phyloP scores from a whole-genome alignment of 2,329 filamentous ascomycete genomes.

The Geosmithia flava region DNA sequence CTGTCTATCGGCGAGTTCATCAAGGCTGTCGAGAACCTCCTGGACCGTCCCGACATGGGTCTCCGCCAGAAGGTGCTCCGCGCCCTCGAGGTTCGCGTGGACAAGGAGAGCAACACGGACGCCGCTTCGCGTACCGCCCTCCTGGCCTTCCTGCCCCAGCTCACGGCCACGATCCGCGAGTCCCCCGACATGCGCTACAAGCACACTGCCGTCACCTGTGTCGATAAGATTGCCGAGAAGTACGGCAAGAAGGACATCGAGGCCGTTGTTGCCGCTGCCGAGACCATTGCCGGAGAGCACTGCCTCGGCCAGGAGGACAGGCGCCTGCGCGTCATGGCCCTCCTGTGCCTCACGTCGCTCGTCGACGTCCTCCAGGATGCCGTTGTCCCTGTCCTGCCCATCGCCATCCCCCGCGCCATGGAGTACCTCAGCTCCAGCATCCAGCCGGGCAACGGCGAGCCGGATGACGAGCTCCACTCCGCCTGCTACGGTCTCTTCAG shows the following conservation, averaged over 20 bases:
- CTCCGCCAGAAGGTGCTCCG: conserved; percentile 69
- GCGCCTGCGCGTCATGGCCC: conserved; percentile 67
- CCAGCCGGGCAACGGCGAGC: conserved; percentile 27
- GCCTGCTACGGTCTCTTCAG: conserved; percentile 72
- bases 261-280: conserved; percentile 61
- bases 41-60: conserved; percentile 63
- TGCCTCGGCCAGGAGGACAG: conserved; percentile 66
- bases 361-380: conserved; percentile 80
- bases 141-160: conserved; percentile 65
- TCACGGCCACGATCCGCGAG: conserved; percentile 64
- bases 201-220: conserved; percentile 75
- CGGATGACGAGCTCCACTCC: conserved; percentile 59
- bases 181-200: conserved; percentile 65
- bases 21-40: conserved; percentile 70
- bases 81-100: conserved; percentile 70
- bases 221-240: conserved; percentile 87
- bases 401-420: conserved; percentile 60
- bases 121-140: conserved; percentile 55
- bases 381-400: conserved; percentile 72
- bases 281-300: conserved; percentile 61
- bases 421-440: conserved; percentile 55
- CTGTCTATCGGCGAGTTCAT: conserved; percentile 83
- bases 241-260: conserved; percentile 87
- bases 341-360: conserved; percentile 79
- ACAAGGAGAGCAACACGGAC: conserved; percentile 59